These are phyloP conservation scores for Phytophthora megakarya DNA, from an alignment of 352 stramenopile genomes.

Conservation along the genomic window DNA sequence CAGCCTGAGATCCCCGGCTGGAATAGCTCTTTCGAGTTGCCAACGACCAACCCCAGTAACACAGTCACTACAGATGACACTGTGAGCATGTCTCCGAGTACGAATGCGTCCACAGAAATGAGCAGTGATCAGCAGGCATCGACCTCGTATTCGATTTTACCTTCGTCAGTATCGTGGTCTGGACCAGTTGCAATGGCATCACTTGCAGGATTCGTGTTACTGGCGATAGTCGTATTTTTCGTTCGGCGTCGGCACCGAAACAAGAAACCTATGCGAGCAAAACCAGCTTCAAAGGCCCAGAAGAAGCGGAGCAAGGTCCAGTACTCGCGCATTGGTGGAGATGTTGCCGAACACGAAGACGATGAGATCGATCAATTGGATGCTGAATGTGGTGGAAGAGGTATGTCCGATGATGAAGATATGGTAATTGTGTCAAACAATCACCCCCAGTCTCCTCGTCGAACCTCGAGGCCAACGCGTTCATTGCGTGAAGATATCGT, in stretches of 20 bases:
- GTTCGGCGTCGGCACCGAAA: constrained; percentile 13
- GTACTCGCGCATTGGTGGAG: constrained; percentile 34
- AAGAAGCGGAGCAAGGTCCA: constrained; percentile 30
- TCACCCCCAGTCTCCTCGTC: constrained; percentile 12
- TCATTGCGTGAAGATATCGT: constrained; percentile 20
- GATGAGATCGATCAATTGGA: constrained; percentile 25
- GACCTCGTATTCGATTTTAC: constrained; percentile 23
- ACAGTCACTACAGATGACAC: background rate
- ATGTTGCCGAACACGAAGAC: constrained; percentile 12
- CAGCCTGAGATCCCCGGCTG: background rate
- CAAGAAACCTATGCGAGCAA: constrained; percentile 16
- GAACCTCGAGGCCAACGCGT: constrained; percentile 13
- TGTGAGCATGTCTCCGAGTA: constrained; percentile 1
- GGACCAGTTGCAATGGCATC: constrained; percentile 27
- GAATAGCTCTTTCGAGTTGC: background rate
- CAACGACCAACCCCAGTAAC: background rate
- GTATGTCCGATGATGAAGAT: constrained; percentile 7
- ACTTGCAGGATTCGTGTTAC: constrained; percentile 19
- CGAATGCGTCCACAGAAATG: constrained; percentile 3
- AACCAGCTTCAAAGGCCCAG: constrained; percentile 11
- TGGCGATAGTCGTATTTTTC: constrained; percentile 24
- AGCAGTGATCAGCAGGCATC: constrained; percentile 10
- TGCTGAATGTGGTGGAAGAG: constrained; percentile 22
- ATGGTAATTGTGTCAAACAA: constrained; percentile 2
- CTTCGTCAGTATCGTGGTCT: constrained; percentile 27